Percentiles rank a stretch among this genome's conserved stretches.
These are phyloP conservation scores for Anthostomella pinea DNA, from an alignment of 2,329 filamentous ascomycete genomes.

Conservation along the genomic window DNA sequence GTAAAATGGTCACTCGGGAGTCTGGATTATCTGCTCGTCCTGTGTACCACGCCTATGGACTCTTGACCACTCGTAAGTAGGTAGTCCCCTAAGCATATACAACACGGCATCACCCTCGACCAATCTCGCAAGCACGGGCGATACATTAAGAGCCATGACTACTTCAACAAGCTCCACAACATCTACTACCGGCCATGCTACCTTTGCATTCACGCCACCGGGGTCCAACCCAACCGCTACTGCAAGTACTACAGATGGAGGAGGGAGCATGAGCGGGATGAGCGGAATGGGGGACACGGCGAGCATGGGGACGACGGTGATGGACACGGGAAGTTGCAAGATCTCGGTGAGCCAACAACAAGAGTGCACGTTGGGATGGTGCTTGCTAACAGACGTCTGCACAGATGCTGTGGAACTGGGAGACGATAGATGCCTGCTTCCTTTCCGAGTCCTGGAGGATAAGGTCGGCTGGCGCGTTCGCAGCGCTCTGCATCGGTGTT, in stretches of 20 bases:
- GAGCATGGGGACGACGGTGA: constrained; percentile 9
- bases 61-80: no score
- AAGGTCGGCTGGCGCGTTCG: constrained; percentile 67
- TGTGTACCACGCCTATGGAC: no score
- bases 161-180: background rate
- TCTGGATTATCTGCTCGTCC: no score
- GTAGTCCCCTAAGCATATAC: background rate
- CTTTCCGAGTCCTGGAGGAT: constrained; percentile 71
- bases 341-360: constrained; percentile 19
- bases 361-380: background rate
- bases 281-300: constrained; percentile 8
- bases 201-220: constrained; percentile 6
- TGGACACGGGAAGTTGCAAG: constrained; percentile 15
- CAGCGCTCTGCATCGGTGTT: constrained; percentile 75
- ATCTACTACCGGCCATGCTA: constrained; percentile 4
- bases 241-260: background rate
- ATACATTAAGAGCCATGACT: constrained; percentile 10
- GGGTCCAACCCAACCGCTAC: constrained; percentile 5
- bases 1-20: no score
- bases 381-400: background rate
- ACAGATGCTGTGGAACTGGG: constrained; percentile 81
- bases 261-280: constrained; percentile 1
- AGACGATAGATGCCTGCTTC: constrained; percentile 72
- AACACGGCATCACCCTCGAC: background rate
- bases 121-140: constrained; percentile 7